Evolutionary conservation across 257 asterid species (phyloP).

Genomic region (Gardenia jasminoides): DNA sequence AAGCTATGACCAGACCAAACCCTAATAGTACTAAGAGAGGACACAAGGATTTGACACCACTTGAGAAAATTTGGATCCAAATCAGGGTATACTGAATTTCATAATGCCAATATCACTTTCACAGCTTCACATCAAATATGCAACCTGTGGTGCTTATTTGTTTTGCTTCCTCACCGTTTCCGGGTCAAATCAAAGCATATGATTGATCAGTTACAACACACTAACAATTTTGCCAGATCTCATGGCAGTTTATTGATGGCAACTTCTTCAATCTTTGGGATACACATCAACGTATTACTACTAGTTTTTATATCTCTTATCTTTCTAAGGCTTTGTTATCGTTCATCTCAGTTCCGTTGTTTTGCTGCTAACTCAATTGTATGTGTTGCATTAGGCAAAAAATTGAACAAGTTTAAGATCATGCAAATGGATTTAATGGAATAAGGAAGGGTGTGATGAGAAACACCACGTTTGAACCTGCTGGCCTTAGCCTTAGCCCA

Average conservation of each 20-base stretch:
- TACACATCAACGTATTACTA: background rate
- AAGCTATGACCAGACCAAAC: background rate
- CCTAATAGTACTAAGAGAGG: background rate
- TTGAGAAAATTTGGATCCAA: background rate
- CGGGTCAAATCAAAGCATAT: background rate
- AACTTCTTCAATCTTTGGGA: background rate
- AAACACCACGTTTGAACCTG: too few species aligned
- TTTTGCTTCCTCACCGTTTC: background rate
- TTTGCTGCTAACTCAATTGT: too few species aligned
- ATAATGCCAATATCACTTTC: slow-evolving; percentile 3
- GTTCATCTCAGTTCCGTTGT: background rate
- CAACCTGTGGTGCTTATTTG: background rate
- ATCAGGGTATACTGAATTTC: background rate
- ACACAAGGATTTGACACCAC: slow-evolving; percentile 13
- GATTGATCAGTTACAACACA: background rate
- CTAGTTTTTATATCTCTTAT: too few species aligned
- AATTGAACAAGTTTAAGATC: too few species aligned
- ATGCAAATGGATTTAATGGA: too few species aligned
- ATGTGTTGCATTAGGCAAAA: too few species aligned
- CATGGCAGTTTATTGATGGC: background rate
- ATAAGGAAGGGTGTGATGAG: too few species aligned
- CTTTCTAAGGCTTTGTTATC: background rate
- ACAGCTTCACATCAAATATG: slow-evolving; percentile 3
- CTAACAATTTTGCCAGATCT: background rate
- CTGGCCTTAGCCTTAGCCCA: too few species aligned